Evolutionary conservation across 768 basidiomycete species (phyloP).

Genomic region (Hysterangium stoloniferum): DNA sequence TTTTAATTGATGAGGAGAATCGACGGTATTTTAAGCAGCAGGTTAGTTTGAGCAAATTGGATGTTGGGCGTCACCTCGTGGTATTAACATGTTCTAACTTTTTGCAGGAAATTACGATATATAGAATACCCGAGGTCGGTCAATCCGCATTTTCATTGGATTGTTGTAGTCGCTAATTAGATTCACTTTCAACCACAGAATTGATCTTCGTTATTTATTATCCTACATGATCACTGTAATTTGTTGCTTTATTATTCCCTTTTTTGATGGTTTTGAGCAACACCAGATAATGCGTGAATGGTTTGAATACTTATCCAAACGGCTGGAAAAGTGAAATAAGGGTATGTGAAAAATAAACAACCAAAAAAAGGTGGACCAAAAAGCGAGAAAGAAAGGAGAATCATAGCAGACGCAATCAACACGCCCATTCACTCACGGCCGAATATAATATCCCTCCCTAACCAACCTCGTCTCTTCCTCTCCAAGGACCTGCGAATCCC

Average conservation of each 20-base stretch:
- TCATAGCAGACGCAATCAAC: not conserved
- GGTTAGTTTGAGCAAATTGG: constrained; percentile 30
- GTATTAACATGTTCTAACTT: not conserved
- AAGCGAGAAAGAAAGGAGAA: not conserved
- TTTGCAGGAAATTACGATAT: constrained; percentile 74
- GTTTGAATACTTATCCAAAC: not conserved
- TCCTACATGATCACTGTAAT: not conserved
- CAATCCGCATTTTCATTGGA: not conserved
- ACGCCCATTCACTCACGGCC: not conserved
- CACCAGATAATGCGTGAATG: not conserved
- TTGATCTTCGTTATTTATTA: constrained; percentile 7
- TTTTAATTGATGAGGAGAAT: constrained; percentile 97
- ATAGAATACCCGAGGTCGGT: constrained; percentile 79
- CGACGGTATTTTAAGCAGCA: constrained; percentile 97
- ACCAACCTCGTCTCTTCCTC: not conserved
- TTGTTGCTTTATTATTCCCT: not conserved
- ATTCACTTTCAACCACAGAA: constrained; percentile 8
- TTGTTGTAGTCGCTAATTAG: constrained; percentile 3
- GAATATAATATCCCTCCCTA: not conserved
- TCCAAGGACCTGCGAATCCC: not conserved
- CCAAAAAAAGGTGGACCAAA: not conserved
- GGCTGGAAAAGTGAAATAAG: not conserved
- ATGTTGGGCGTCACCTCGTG: not conserved
- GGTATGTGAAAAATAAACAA: not conserved
- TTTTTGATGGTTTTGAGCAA: not conserved